Evolutionary conservation across 768 basidiomycete genomes (phyloP), one percentile per base, ranked within the genome.

Genomic region (Termitomyces titanicus): DNA sequence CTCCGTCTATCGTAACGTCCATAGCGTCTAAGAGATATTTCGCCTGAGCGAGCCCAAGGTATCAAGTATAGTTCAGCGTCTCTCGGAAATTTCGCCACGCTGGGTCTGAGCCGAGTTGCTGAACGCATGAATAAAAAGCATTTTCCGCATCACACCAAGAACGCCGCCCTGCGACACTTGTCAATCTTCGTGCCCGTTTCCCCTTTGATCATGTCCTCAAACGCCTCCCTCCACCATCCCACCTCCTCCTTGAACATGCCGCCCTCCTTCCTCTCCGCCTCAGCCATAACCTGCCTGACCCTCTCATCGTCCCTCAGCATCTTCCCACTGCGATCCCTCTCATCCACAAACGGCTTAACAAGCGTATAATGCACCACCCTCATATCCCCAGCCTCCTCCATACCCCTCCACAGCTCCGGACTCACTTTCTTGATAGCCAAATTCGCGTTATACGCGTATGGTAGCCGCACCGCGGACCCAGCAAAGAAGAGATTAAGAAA

Each of bases 381-480:
- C 45, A 72, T 61, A 54, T 74, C 71, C 7, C 5, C 13, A 1
- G 27, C 39, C 5, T 58, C 55, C 49, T 57, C 55, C 55, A 74
- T 58, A 8, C 60, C 67, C 54, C 61, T 62, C 76, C 76, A 76
- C 44, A 76, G 42, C 46, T 35, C 46, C 15, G 64, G 67, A 50
- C 63, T 66, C 33, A 66, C 60, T 42, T 54, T 53, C 63, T 76
- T 76, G 60, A 73, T 71, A 1, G 68, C 73, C 10, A 76, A 63
- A 61, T 76, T 75, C 51, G 67, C 72, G 61, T 75, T 76, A 64
- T 76, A 77, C 31, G 68, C 68, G 49, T 72, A 73, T 10, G 76
- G 75, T 3, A 77, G 65, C 11, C 70, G 64, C 13, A 70, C 57
- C 20, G 59, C 72, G 43, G 66, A 66, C 20, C 70, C 63, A 0